Conservation (phyloP, 1,284 basidiomycete genomes). For the Omphalotus olearius region DNA sequence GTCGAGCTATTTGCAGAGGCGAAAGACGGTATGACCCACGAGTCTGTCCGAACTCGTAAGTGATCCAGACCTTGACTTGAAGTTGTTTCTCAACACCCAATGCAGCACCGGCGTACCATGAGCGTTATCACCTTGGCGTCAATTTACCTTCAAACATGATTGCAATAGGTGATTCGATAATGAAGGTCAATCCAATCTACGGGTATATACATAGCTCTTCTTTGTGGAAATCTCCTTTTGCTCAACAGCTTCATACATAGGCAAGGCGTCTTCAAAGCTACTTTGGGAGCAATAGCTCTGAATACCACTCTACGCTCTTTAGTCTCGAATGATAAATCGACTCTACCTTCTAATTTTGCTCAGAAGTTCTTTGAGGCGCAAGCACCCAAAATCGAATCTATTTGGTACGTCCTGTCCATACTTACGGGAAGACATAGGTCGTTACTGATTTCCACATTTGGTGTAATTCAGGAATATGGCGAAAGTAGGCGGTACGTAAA, state of each 20-base stretch:
- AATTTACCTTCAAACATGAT: constrained; percentile 17
- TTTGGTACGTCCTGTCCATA: constrained; percentile 14
- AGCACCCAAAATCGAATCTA: constrained; percentile 14
- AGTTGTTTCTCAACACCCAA: no score
- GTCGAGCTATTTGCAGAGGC: constrained; percentile 14
- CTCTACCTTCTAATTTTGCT: constrained; percentile 12
- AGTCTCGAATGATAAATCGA: background rate
- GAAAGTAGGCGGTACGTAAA: background rate
- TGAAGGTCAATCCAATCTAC: constrained; percentile 15
- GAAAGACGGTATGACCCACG: constrained; percentile 12
- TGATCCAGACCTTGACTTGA: background rate
- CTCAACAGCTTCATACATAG: constrained; percentile 3
- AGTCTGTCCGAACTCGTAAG: constrained; percentile 14
- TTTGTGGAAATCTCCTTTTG: background rate
- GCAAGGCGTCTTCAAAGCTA: constrained; percentile 19
- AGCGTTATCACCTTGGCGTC: constrained; percentile 13
- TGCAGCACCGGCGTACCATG: constrained; percentile 15
- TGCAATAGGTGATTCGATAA: constrained; percentile 18
- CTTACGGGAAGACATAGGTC: background rate
- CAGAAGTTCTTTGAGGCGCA: constrained; percentile 18
- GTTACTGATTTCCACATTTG: background rate
- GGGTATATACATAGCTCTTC: constrained; percentile 13
- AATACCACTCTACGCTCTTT: constrained; percentile 14
- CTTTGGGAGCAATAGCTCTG: constrained; percentile 16
- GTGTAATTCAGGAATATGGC: background rate